Evolutionary conservation across 2,329 filamentous ascomycete species (phyloP).

Genomic region (Phyllosticta citriasiana): DNA sequence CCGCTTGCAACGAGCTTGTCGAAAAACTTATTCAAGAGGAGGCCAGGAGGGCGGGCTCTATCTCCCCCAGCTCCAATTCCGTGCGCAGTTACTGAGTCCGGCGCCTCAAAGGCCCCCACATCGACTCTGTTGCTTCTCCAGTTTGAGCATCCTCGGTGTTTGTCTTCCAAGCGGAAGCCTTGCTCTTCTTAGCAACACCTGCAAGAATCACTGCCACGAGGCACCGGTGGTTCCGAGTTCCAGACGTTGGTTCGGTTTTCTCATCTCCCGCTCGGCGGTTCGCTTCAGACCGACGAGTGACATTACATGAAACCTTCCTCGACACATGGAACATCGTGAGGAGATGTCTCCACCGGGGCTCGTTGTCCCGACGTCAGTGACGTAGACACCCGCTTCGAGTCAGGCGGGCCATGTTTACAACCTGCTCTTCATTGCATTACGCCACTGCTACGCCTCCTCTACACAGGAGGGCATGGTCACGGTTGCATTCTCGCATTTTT

Average conservation of each 20-base stretch:
- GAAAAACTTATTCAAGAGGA: constrained; percentile 40
- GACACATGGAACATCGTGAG: not conserved
- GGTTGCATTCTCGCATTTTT: not conserved
- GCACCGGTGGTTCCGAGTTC: not conserved
- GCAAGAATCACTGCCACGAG: not conserved
- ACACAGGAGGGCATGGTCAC: not conserved
- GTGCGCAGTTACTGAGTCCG: constrained; percentile 4
- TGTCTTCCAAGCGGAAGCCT: no score
- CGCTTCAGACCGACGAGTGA: not conserved
- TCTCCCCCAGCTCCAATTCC: constrained; percentile 9
- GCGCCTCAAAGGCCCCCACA: not conserved
- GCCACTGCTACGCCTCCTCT: not conserved
- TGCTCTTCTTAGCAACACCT: not conserved
- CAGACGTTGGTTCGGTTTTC: not conserved
- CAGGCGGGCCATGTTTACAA: not conserved
- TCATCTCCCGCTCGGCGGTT: not conserved
- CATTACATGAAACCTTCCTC: not conserved
- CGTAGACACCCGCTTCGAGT: not conserved
- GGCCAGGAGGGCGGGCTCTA: constrained; percentile 27
- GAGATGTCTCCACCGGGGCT: not conserved
- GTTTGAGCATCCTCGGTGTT: constrained; percentile 2
- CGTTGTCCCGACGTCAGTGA: not conserved
- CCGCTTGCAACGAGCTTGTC: constrained; percentile 30
- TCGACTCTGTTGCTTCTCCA: not conserved
- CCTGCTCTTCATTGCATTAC: not conserved